A percentile compares a stretch with the other conserved stretches of the same genome.
These are phyloP conservation scores for Lodderomyces elongisporus DNA, from an alignment of 1,139 yeast species.

Conservation along the genomic window DNA sequence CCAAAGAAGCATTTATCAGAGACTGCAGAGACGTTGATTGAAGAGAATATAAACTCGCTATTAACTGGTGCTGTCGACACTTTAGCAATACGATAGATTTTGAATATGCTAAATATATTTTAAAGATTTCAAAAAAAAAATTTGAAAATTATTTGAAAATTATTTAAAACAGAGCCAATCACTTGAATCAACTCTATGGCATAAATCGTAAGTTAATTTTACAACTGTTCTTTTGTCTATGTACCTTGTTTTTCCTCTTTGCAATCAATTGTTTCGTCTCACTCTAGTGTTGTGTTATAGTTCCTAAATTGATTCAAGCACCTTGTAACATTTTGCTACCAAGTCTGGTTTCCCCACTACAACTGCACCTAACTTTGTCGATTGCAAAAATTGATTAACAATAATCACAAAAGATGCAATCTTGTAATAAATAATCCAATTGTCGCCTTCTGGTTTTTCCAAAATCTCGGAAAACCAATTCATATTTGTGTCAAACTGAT, in stretches of 20 bases:
- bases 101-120: no score
- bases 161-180: no score
- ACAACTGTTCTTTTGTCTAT: background rate
- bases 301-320: background rate
- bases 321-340: constrained; percentile 11
- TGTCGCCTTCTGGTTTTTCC: background rate
- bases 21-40: constrained; percentile 79
- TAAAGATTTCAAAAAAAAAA: background rate
- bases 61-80: constrained; percentile 87
- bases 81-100: constrained; percentile 59
- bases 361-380: constrained; percentile 16
- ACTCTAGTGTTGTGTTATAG: no score
- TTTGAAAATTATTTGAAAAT: no score
- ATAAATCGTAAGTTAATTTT: no score
- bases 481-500: constrained; percentile 10
- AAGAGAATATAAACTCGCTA: constrained; percentile 83
- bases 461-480: background rate
- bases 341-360: constrained; percentile 3
- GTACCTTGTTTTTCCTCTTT: background rate
- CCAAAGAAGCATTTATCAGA: constrained; percentile 96
- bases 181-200: no score
- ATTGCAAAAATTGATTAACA: constrained; percentile 15
- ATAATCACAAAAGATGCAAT: constrained; percentile 20
- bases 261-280: no score
- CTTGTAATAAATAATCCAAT: constrained; percentile 10